A percentile compares a stretch with the other conserved stretches of the same genome.
phyloP scores from a whole-genome alignment of 164 flowering plant species.

The Cinnamomum chago region DNA sequence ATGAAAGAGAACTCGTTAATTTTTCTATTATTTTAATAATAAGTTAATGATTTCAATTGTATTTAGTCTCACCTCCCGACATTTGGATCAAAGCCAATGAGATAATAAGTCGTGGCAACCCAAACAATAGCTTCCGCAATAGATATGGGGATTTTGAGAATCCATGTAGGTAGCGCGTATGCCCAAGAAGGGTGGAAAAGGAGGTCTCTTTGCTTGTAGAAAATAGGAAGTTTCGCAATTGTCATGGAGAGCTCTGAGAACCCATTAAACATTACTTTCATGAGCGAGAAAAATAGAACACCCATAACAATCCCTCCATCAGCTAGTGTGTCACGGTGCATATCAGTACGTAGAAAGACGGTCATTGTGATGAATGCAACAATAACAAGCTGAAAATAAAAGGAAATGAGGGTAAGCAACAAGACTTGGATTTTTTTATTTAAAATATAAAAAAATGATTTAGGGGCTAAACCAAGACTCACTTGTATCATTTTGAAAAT shows the following conservation, averaged over 20 bases:
- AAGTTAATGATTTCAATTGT: neutral
- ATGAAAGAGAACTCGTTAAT: neutral
- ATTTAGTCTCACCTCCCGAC: slow-evolving; percentile 26
- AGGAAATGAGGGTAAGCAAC: neutral
- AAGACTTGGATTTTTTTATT: neutral
- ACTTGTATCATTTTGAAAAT: slow-evolving; percentile 51
- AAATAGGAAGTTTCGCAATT: slow-evolving; percentile 45
- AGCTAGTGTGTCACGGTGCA: slow-evolving; percentile 19
- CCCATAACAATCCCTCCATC: slow-evolving; percentile 44
- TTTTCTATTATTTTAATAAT: no score
- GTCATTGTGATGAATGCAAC: slow-evolving; percentile 33
- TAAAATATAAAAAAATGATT: neutral
- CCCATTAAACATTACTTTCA: slow-evolving; percentile 35
- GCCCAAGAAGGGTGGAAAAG: slow-evolving; percentile 61
- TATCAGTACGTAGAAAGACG: slow-evolving; percentile 43
- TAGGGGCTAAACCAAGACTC: neutral
- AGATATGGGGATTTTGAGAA: slow-evolving; percentile 35
- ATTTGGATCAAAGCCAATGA: slow-evolving; percentile 39
- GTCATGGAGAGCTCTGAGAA: slow-evolving; percentile 41
- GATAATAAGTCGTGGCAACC: slow-evolving; percentile 37
- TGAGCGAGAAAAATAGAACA: slow-evolving; percentile 32
- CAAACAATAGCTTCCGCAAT: slow-evolving; percentile 29
- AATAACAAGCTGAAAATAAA: slow-evolving; percentile 21
- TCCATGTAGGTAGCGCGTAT: slow-evolving; percentile 37
- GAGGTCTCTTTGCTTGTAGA: slow-evolving; percentile 58